These are phyloP conservation scores for Vachellia collinsii DNA, from an alignment of 306 rosid species.

Conservation along the genomic window DNA sequence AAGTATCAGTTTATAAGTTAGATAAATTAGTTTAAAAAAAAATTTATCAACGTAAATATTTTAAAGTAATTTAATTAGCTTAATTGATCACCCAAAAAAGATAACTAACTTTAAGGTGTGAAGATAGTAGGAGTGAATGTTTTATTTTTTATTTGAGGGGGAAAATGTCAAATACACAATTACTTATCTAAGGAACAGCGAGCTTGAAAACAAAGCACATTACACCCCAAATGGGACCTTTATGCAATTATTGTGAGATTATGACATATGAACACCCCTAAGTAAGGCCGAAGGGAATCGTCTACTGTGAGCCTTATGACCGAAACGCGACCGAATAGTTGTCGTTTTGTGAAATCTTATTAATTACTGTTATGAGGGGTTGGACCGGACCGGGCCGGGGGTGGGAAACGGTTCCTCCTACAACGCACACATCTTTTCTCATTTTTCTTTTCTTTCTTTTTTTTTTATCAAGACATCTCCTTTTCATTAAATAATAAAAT, in stretches of 20 bases:
- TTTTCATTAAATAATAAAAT: too few relatives aligned
- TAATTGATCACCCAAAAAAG: too few relatives aligned
- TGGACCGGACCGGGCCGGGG: neutral
- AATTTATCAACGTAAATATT: too few relatives aligned
- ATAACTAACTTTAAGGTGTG: too few relatives aligned
- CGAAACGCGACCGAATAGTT: neutral
- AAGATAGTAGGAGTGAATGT: too few relatives aligned
- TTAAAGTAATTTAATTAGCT: too few relatives aligned
- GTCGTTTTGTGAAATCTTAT: neutral
- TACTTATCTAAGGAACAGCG: neutral
- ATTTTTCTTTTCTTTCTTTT: too few relatives aligned
- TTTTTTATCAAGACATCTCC: neutral
- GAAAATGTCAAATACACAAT: neutral
- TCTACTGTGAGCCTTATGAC: neutral
- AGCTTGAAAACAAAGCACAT: neutral
- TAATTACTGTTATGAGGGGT: neutral
- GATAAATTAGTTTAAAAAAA: too few relatives aligned
- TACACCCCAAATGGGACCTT: constrained; percentile 23
- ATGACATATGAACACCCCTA: constrained; percentile 13
- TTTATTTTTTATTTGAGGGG: neutral
- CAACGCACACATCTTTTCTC: neutral
- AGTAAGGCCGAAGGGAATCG: neutral
- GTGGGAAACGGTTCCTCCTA: neutral
- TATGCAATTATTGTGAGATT: constrained; percentile 13
- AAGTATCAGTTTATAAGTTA: too few relatives aligned